A percentile compares a stretch with the other conserved stretches of the same genome.
phyloP scores from a whole-genome alignment of 192 early-diverging fungal species.

The Gaertneriomyces sp. region DNA sequence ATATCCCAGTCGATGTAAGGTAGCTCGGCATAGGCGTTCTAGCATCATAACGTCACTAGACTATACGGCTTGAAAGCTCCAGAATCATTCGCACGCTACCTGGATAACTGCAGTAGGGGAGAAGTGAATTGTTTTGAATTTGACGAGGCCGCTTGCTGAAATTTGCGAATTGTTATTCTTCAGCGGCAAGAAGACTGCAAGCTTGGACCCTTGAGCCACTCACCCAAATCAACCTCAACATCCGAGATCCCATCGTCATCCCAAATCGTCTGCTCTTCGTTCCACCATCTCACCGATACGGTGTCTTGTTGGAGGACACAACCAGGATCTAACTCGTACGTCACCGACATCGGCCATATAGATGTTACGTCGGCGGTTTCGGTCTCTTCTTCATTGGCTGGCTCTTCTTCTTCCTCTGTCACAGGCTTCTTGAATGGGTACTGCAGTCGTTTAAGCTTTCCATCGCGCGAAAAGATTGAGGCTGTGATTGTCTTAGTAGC shows the following conservation, averaged over 20 bases:
- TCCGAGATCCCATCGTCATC: conserved; percentile 46
- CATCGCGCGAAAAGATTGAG: conserved; percentile 39
- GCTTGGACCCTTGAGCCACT: neutral
- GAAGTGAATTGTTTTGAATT: conserved; percentile 51
- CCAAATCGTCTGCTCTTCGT: conserved; percentile 36
- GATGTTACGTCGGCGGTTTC: conserved; percentile 25
- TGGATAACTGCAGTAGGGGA: conserved; percentile 45
- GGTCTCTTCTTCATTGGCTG: conserved; percentile 11
- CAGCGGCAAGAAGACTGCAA: neutral
- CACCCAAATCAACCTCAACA: conserved; percentile 50
- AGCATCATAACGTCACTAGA: neutral
- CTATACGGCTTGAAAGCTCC: neutral
- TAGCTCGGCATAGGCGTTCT: conserved; percentile 48
- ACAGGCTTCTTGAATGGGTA: conserved; percentile 51
- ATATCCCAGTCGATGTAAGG: conserved; percentile 46
- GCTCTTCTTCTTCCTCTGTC: conserved; percentile 38
- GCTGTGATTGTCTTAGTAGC: neutral
- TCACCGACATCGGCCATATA: conserved; percentile 45
- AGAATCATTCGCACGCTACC: conserved; percentile 7
- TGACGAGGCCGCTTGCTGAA: conserved; percentile 35
- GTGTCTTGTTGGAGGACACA: conserved; percentile 32
- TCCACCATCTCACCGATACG: conserved; percentile 49
- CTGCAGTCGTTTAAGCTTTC: conserved; percentile 35
- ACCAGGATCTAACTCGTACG: conserved; percentile 33
- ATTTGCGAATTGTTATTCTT: neutral